Conservation (phyloP, 495 filamentous ascomycete genomes). For the Lichenothelia convexa region DNA sequence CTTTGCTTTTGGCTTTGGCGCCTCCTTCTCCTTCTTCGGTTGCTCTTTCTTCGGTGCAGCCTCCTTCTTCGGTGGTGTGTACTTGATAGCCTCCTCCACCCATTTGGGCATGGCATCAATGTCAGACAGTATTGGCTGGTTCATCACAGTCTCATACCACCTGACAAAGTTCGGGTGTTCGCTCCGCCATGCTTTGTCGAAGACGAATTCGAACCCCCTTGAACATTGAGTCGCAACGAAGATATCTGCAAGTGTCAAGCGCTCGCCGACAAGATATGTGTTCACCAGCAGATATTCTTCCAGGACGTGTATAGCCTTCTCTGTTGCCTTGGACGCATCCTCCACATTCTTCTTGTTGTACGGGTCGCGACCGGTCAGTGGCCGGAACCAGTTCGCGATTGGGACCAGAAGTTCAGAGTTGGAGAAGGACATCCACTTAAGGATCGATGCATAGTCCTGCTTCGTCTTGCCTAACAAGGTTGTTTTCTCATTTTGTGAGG, state of each 20-base stretch:
- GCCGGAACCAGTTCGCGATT: slow-evolving; percentile 74
- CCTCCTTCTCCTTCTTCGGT: slow-evolving; percentile 38
- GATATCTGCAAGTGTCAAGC: slow-evolving; percentile 87
- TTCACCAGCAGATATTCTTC: slow-evolving; percentile 78
- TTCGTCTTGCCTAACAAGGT: slow-evolving; percentile 98
- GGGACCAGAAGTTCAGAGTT: slow-evolving; percentile 64
- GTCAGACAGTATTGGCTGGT: slow-evolving; percentile 73
- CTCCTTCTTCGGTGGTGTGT: slow-evolving; percentile 80
- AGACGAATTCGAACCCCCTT: slow-evolving; percentile 72
- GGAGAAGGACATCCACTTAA: slow-evolving; percentile 89
- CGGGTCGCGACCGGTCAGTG: slow-evolving; percentile 57
- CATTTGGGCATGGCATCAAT: slow-evolving; percentile 55
- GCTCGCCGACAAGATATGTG: slow-evolving; percentile 96
- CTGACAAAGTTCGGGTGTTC: slow-evolving; percentile 69
- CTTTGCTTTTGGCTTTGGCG: slow-evolving; percentile 30
- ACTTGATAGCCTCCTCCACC: slow-evolving; percentile 72
- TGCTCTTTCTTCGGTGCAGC: slow-evolving; percentile 40
- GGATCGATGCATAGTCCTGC: slow-evolving; percentile 95
- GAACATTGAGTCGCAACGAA: slow-evolving; percentile 60
- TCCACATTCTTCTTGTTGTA: slow-evolving; percentile 99
- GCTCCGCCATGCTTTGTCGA: slow-evolving; percentile 71
- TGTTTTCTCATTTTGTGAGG: slow-evolving; percentile 99
- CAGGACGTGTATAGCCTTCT: slow-evolving; percentile 48
- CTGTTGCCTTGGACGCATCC: slow-evolving; percentile 45
- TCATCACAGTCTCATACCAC: slow-evolving; percentile 88